phyloP scores from a whole-genome alignment of 2,329 filamentous ascomycete genomes.

The Exophiala spinifera region DNA sequence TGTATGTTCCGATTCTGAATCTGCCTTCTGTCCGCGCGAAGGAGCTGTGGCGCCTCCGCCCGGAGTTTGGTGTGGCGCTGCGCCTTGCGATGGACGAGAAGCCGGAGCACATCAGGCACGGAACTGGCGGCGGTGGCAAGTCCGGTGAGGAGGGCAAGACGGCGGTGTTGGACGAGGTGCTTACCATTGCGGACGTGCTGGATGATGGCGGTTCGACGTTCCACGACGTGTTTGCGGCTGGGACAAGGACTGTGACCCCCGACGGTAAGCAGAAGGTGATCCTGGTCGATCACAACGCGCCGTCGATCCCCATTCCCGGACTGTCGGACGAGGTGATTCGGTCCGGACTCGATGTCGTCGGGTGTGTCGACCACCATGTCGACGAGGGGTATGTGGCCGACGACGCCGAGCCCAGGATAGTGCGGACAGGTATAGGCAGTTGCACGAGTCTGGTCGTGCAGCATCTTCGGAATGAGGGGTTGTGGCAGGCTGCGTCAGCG shows the following conservation, averaged over 20 bases:
- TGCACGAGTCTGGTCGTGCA: conserved; percentile 57
- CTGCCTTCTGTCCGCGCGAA: conserved; percentile 46
- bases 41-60: conserved; percentile 53
- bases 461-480: conserved; percentile 46
- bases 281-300: conserved; percentile 47
- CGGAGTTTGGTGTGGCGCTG: conserved; percentile 58
- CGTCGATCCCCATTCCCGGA: conserved; percentile 36
- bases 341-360: conserved; percentile 43
- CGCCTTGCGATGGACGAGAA: conserved; percentile 44
- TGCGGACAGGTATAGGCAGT: conserved; percentile 55
- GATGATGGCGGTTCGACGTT: conserved; percentile 10
- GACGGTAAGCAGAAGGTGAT: conserved; percentile 25
- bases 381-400: conserved; percentile 54
- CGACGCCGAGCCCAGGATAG: conserved; percentile 48
- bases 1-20: conserved; percentile 59
- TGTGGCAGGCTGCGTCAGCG: conserved; percentile 37
- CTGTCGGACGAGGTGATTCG: conserved; percentile 37
- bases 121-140: conserved; percentile 11
- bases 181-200: conserved; percentile 42
- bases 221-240: conserved; percentile 3
- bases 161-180: conserved; percentile 33
- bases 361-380: conserved; percentile 61
- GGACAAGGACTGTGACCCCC: not conserved
- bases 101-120: conserved; percentile 29
- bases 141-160: conserved; percentile 26